A percentile compares a stretch with the other conserved stretches of the same genome.
These are phyloP conservation scores for Aegilops tauschii DNA, from an alignment of 176 grass and related monocot genomes.

Conservation along the genomic window DNA sequence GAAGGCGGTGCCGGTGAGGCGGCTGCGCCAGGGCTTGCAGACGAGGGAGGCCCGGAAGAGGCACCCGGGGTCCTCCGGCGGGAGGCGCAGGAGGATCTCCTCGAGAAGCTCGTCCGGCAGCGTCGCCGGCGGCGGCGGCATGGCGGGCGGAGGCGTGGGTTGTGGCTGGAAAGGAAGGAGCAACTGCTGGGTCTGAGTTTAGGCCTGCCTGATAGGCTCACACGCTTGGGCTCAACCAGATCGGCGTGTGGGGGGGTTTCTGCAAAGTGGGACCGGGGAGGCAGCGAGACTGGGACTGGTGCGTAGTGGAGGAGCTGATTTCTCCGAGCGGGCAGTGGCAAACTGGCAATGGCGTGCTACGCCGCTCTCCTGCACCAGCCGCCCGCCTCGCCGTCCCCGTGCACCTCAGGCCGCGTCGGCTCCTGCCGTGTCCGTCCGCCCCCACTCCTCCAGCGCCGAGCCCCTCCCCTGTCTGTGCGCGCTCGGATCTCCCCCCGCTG, in stretches of 20 bases:
- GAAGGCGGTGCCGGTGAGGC: neutral
- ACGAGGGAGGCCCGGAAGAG: slow-evolving; percentile 4
- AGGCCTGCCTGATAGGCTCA: neutral
- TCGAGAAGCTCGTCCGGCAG: neutral
- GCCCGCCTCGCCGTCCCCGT: neutral
- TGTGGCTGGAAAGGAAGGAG: neutral
- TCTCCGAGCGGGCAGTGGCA: neutral
- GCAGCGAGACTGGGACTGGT: neutral
- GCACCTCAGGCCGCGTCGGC: slow-evolving; percentile 2
- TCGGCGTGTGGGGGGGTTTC: neutral
- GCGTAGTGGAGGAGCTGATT: neutral
- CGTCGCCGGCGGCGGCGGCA: neutral
- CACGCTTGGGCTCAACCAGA: neutral
- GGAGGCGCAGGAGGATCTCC: slow-evolving; percentile 11
- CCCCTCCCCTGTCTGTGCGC: neutral
- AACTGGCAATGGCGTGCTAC: slow-evolving; percentile 41
- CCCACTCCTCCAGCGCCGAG: neutral
- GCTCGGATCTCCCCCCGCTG: slow-evolving; percentile 29
- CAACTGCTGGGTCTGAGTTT: neutral
- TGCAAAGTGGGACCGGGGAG: neutral
- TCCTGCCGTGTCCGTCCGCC: neutral
- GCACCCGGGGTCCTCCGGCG: neutral
- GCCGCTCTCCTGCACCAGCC: slow-evolving; percentile 29
- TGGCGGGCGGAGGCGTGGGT: neutral
- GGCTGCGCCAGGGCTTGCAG: slow-evolving; percentile 8